Evolutionary conservation across 352 stramenopile genomes (phyloP).

Genomic region (Pythium apleroticum): DNA sequence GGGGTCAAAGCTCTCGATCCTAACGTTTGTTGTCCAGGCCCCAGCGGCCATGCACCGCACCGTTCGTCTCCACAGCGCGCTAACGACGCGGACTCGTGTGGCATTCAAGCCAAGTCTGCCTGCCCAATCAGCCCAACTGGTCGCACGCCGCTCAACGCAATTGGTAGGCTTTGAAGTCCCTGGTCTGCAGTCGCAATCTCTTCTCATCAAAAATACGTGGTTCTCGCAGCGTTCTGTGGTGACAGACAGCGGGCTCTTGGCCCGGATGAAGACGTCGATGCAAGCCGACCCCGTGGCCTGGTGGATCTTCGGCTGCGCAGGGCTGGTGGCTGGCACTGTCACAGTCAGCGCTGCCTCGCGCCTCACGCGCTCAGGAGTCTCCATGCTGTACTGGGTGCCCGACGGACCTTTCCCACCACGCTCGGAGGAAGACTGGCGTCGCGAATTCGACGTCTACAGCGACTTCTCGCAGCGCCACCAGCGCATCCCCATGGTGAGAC

Average conservation of each 20-base stretch:
- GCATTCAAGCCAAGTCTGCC: not conserved
- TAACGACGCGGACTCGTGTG: not conserved
- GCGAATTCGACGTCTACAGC: constrained; percentile 95
- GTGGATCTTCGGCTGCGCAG: constrained; percentile 93
- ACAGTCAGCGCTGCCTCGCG: constrained; percentile 94
- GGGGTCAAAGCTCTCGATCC: not conserved
- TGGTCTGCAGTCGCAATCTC: too few relatives aligned
- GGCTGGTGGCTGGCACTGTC: constrained; percentile 92
- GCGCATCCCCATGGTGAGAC: constrained; percentile 74
- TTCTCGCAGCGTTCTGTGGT: constrained; percentile 5
- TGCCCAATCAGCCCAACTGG: not conserved
- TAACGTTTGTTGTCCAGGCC: not conserved
- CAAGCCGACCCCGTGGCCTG: constrained; percentile 61
- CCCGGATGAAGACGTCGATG: constrained; percentile 36
- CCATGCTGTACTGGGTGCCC: constrained; percentile 95
- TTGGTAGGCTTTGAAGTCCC: too few relatives aligned
- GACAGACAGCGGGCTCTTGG: constrained; percentile 6
- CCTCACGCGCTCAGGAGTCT: constrained; percentile 94
- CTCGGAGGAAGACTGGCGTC: constrained; percentile 88
- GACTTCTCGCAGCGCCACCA: constrained; percentile 94
- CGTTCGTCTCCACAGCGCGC: constrained; percentile 9
- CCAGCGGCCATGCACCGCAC: not conserved
- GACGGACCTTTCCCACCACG: constrained; percentile 79
- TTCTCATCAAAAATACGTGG: not conserved
- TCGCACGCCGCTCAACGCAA: constrained; percentile 12